These are phyloP conservation scores for Panicum miliaceum DNA, from an alignment of 176 grass and related monocot species.

Conservation along the genomic window DNA sequence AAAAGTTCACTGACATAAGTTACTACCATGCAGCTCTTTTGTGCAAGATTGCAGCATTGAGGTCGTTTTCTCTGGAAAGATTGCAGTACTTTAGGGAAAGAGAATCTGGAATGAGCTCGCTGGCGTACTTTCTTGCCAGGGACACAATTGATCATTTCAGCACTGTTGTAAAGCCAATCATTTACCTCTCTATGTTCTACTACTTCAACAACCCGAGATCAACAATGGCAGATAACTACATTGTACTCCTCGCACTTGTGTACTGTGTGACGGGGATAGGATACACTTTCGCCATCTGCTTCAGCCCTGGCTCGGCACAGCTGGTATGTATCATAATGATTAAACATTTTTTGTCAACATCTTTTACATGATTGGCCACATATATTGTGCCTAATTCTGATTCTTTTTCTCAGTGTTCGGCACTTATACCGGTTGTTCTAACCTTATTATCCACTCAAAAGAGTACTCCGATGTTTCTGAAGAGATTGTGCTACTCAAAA, in stretches of 20 bases:
- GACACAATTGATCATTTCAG: slow-evolving; percentile 89
- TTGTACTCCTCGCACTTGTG: slow-evolving; percentile 70
- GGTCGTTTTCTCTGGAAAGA: slow-evolving; percentile 73
- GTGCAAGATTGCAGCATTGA: slow-evolving; percentile 79
- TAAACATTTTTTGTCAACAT: background rate
- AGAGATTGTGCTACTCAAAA: slow-evolving; percentile 75
- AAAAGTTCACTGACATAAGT: slow-evolving; percentile 30
- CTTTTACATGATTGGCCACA: slow-evolving; percentile 20
- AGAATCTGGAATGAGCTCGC: slow-evolving; percentile 79
- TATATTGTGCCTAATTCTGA: background rate
- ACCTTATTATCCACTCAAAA: slow-evolving; percentile 72
- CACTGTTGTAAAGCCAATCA: slow-evolving; percentile 71
- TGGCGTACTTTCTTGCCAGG: slow-evolving; percentile 80
- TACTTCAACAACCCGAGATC: slow-evolving; percentile 90
- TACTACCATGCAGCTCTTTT: slow-evolving; percentile 64
- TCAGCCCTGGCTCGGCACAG: slow-evolving; percentile 76
- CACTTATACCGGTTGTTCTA: slow-evolving; percentile 72
- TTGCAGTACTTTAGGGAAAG: slow-evolving; percentile 79
- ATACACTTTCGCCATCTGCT: slow-evolving; percentile 84
- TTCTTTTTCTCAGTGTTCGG: slow-evolving; percentile 62
- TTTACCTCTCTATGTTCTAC: slow-evolving; percentile 96
- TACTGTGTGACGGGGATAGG: slow-evolving; percentile 90
- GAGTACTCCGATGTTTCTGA: slow-evolving; percentile 51
- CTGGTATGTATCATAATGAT: slow-evolving; percentile 45
- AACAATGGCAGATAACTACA: slow-evolving; percentile 55